These are phyloP conservation scores for Pseudocercospora pini-densiflorae DNA, from an alignment of 2,329 filamentous ascomycete species.

Conservation along the genomic window DNA sequence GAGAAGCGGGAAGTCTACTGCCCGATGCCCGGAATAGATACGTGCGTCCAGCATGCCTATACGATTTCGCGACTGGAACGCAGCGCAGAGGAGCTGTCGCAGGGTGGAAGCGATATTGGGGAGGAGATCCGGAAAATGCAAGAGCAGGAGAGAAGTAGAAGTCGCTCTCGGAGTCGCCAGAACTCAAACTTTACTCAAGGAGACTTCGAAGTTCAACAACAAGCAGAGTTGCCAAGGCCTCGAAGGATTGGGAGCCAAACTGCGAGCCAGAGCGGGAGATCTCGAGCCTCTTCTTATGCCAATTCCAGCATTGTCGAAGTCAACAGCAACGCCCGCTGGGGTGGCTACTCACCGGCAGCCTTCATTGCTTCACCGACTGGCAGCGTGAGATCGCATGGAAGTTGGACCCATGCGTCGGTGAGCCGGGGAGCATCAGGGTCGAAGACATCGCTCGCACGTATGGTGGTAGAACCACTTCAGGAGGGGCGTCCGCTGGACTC, in stretches of 20 bases:
- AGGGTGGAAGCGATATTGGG: conserved; percentile 71
- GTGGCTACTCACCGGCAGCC: conserved; percentile 71
- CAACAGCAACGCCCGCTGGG: conserved; percentile 68
- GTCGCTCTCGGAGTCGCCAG: conserved; percentile 26
- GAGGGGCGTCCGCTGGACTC: conserved; percentile 42
- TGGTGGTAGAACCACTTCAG: conserved; percentile 45
- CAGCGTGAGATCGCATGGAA: conserved; percentile 59
- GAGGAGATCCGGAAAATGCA: conserved; percentile 77
- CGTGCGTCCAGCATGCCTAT: conserved; percentile 49
- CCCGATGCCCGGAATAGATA: conserved; percentile 1
- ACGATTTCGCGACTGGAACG: conserved; percentile 72
- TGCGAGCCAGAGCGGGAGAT: conserved; percentile 52
- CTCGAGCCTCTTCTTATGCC: conserved; percentile 54
- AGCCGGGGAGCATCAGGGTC: conserved; percentile 46
- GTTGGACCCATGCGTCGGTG: conserved; percentile 43
- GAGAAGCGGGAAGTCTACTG: conserved; percentile 5
- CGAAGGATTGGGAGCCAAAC: conserved; percentile 12
- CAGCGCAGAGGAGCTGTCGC: conserved; percentile 73
- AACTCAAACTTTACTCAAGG: conserved; percentile 31
- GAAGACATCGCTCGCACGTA: conserved; percentile 44
- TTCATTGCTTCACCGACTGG: conserved; percentile 70
- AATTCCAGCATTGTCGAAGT: conserved; percentile 67
- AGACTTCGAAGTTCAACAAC: background rate
- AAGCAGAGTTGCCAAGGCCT: conserved; percentile 19
- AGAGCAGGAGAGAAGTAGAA: conserved; percentile 47